phyloP scores from a whole-genome alignment of 1,284 basidiomycete species.

The Athelia sp. region DNA sequence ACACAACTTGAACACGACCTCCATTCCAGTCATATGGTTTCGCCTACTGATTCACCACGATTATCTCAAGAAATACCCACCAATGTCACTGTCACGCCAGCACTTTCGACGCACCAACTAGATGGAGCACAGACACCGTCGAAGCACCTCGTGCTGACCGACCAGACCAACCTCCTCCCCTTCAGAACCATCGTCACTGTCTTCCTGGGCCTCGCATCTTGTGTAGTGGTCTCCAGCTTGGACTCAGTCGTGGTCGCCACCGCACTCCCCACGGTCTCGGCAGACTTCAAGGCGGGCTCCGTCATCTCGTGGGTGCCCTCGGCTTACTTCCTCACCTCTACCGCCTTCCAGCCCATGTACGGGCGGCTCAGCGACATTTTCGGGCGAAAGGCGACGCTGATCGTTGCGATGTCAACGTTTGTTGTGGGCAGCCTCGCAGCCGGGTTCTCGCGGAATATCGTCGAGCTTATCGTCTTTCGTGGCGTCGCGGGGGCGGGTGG shows the following conservation, averaged over 20 bases:
- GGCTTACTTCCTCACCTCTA: constrained; percentile 59
- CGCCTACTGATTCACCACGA: no score
- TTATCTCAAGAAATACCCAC: no score
- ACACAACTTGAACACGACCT: no score
- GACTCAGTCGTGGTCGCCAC: constrained; percentile 70
- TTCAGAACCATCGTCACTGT: constrained; percentile 60
- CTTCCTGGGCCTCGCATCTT: constrained; percentile 57
- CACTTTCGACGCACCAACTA: no score
- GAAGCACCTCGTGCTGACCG: constrained; percentile 36
- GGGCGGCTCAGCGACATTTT: constrained; percentile 75
- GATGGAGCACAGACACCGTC: no score
- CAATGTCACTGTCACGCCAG: no score
- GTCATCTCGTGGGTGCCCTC: constrained; percentile 69
- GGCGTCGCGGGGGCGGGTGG: constrained; percentile 67
- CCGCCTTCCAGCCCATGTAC: constrained; percentile 61
- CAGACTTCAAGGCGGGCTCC: constrained; percentile 64
- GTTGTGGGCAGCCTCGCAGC: constrained; percentile 57
- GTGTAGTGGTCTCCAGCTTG: constrained; percentile 49
- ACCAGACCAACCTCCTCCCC: constrained; percentile 76
- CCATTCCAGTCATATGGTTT: no score
- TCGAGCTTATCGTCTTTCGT: constrained; percentile 71
- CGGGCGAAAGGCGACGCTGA: constrained; percentile 64
- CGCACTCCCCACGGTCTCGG: constrained; percentile 62
- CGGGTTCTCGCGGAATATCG: constrained; percentile 58
- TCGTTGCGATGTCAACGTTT: constrained; percentile 55